Evolutionary conservation across 371 early-diverging fungal species (phyloP).

Genomic region (Mucor mucedo): DNA sequence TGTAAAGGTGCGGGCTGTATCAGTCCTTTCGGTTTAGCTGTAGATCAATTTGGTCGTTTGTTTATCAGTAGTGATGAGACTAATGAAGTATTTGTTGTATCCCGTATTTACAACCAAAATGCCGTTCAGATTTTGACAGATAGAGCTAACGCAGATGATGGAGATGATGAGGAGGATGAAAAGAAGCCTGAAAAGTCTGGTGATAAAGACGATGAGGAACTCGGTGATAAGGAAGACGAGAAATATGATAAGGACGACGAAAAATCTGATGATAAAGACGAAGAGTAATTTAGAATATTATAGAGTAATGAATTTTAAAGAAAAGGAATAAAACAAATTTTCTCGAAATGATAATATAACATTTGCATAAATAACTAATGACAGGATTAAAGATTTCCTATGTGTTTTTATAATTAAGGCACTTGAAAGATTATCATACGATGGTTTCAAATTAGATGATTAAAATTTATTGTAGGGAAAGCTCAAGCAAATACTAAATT

Average conservation of each 20-base stretch:
- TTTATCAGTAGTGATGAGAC: slow-evolving; percentile 45
- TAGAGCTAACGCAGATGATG: slow-evolving; percentile 9
- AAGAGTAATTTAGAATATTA: too few species aligned
- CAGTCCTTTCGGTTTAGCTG: slow-evolving; percentile 39
- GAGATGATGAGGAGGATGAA: slow-evolving; percentile 1
- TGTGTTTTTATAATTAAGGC: too few species aligned
- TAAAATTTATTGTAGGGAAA: too few species aligned
- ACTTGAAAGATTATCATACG: too few species aligned
- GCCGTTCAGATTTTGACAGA: slow-evolving; percentile 45
- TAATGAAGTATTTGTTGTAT: slow-evolving; percentile 45
- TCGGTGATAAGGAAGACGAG: neutral
- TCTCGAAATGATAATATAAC: too few species aligned
- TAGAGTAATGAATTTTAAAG: too few species aligned
- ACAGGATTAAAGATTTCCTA: too few species aligned
- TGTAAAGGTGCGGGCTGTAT: slow-evolving; percentile 33
- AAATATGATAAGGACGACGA: neutral
- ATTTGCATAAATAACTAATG: too few species aligned
- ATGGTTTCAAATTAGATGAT: too few species aligned
- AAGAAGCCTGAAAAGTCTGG: slow-evolving; percentile 4
- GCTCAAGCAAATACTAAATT: too few species aligned
- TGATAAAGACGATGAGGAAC: neutral
- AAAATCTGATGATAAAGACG: neutral
- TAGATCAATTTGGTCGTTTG: slow-evolving; percentile 46
- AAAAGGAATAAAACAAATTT: too few species aligned
- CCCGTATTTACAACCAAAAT: slow-evolving; percentile 36